A percentile compares a stretch with the other conserved stretches of the same genome.
Evolutionary conservation across 257 asterid genomes (phyloP).

Genomic region (Lycium barbarum): DNA sequence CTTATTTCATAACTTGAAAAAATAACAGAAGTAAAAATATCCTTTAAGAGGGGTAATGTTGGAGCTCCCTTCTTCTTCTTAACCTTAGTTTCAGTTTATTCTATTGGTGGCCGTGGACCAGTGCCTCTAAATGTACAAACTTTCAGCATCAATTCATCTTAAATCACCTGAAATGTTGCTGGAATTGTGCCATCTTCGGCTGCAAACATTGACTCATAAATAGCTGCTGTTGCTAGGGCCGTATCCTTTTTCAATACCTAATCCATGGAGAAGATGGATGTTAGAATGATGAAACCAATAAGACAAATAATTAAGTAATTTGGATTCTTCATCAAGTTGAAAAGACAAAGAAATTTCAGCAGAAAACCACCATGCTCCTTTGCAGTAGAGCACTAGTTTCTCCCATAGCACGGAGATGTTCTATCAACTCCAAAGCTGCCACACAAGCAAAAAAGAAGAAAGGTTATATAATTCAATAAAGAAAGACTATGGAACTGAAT

Average conservation of each 20-base stretch:
- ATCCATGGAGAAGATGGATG: conserved; percentile 30
- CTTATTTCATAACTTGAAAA: too few species aligned
- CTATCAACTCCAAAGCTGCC: conserved; percentile 93
- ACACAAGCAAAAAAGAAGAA: conserved; percentile 29
- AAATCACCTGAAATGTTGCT: conserved; percentile 86
- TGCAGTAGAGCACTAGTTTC: conserved; percentile 90
- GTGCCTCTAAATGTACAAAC: background rate
- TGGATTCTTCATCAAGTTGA: conserved; percentile 5
- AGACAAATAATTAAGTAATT: conserved; percentile 7
- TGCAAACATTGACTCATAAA: conserved; percentile 93
- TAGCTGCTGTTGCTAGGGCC: conserved; percentile 90
- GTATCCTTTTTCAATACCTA: conserved; percentile 91
- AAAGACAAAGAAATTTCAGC: conserved; percentile 9
- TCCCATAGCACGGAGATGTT: conserved; percentile 97
- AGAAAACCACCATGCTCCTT: conserved; percentile 64
- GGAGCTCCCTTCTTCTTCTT: background rate
- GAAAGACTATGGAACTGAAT: background rate
- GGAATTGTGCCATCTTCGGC: conserved; percentile 96
- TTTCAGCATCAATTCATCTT: background rate
- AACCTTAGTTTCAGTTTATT: background rate
- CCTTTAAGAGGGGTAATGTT: background rate
- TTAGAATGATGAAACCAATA: conserved; percentile 17
- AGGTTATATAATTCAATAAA: background rate
- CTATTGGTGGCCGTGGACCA: background rate
- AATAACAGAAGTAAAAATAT: background rate